These are phyloP conservation scores for Fistulifera pelliculosa DNA, from an alignment of 108 stramenopile genomes.

Conservation along the genomic window DNA sequence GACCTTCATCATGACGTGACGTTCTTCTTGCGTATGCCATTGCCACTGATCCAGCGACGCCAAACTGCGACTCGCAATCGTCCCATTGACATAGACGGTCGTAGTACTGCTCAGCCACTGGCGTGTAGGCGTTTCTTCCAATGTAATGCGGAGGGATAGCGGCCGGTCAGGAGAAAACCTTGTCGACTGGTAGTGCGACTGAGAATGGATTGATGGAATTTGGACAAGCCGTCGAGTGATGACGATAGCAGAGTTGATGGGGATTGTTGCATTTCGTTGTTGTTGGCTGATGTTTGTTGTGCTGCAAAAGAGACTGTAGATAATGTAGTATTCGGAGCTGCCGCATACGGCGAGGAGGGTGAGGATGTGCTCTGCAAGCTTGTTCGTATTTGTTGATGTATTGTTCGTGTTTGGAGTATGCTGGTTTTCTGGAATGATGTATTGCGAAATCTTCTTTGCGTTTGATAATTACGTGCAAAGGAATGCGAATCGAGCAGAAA, in stretches of 20 bases:
- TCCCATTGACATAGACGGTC: slow-evolving; percentile 58
- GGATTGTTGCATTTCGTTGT: too few species aligned
- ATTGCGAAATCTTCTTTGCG: too few species aligned
- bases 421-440: too few species aligned
- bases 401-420: too few species aligned
- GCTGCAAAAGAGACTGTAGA: too few species aligned
- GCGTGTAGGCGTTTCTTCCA: slow-evolving; percentile 58
- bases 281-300: too few species aligned
- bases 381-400: too few species aligned
- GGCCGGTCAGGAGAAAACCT: slow-evolving; percentile 58
- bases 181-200: slow-evolving; percentile 45
- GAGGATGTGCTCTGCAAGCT: too few species aligned
- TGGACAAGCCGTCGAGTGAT: slow-evolving; percentile 29
- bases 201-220: slow-evolving; percentile 47
- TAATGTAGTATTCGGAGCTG: too few species aligned
- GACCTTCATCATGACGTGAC: slow-evolving; percentile 44
- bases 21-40: slow-evolving; percentile 46
- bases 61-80: slow-evolving; percentile 43
- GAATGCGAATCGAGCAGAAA: too few species aligned
- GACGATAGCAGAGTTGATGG: background rate
- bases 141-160: slow-evolving; percentile 54
- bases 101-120: slow-evolving; percentile 43
- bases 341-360: too few species aligned
- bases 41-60: slow-evolving; percentile 65
- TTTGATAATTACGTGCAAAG: too few species aligned